Conservation (phyloP, 352 stramenopile genomes). For the Heterotrichella gracilis region DNA sequence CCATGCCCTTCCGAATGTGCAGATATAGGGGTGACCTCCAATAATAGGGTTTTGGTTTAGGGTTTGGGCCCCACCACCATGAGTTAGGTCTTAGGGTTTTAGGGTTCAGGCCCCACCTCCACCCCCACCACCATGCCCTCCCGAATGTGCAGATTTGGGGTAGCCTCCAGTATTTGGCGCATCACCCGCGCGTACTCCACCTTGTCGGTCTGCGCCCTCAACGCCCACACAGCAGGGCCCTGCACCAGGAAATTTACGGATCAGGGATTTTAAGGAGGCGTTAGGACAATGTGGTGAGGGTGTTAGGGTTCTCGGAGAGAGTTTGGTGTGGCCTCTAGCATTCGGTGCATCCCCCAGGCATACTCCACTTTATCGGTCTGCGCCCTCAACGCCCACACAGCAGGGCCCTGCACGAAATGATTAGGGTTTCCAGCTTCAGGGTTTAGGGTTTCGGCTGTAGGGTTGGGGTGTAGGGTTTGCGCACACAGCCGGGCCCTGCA, state of each 20-base stretch:
- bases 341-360: conserved; percentile 56
- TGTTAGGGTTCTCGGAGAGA: too few species aligned
- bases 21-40: conserved; percentile 38
- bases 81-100: too few species aligned
- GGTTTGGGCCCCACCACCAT: too few species aligned
- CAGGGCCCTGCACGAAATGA: too few species aligned
- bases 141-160: conserved; percentile 50
- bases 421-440: too few species aligned
- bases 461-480: too few species aligned
- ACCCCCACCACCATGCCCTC: conserved; percentile 35
- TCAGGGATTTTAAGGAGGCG: too few species aligned
- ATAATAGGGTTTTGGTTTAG: too few species aligned
- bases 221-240: conserved; percentile 39
- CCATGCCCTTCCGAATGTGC: conserved; percentile 53
- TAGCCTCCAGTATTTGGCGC: conserved; percentile 32
- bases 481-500: conserved; percentile 35
- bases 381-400: conserved; percentile 41
- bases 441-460: too few species aligned
- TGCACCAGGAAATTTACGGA: too few species aligned
- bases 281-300: too few species aligned
- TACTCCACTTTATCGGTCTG: conserved; percentile 91
- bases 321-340: conserved; percentile 31
- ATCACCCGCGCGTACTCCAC: conserved; percentile 77
- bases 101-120: too few species aligned
- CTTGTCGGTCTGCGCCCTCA: conserved; percentile 71